Evolutionary conservation across 148 eudicot genomes (phyloP).

Genomic region (Limonium bicolor): DNA sequence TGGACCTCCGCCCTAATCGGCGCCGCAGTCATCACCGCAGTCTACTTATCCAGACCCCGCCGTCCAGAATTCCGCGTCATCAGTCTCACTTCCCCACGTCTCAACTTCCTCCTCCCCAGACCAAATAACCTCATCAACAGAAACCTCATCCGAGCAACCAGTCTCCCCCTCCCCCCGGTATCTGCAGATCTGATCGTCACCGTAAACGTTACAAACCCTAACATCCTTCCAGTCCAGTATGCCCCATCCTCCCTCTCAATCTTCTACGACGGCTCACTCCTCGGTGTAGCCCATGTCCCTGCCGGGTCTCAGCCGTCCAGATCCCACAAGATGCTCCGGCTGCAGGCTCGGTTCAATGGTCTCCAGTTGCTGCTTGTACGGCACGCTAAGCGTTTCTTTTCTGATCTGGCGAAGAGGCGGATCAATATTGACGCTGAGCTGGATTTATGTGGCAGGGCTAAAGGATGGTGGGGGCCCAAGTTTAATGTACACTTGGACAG

Average conservation of each 20-base stretch:
- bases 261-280: constrained; percentile 39
- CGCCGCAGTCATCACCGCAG: constrained; percentile 30
- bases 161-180: too few relatives aligned
- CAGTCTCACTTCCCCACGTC: constrained; percentile 37
- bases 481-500: constrained; percentile 78
- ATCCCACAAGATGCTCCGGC: constrained; percentile 44
- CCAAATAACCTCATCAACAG: constrained; percentile 14
- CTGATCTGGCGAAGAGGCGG: constrained; percentile 40
- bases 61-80: constrained; percentile 52
- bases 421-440: constrained; percentile 57
- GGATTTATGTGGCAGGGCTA: constrained; percentile 58
- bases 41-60: constrained; percentile 27
- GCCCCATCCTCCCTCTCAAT: constrained; percentile 52
- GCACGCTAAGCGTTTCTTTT: constrained; percentile 29
- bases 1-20: constrained; percentile 58
- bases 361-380: constrained; percentile 48
- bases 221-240: constrained; percentile 46
- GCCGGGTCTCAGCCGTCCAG: constrained; percentile 52
- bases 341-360: constrained; percentile 59
- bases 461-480: constrained; percentile 53
- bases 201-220: constrained; percentile 83
- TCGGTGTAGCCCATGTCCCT: constrained; percentile 46
- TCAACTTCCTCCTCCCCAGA: constrained; percentile 7
- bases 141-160: constrained; percentile 35
- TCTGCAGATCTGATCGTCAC: constrained; percentile 51